Percentiles rank a stretch among this genome's conserved stretches.
These are phyloP conservation scores for Chrysoporthe austroafricana DNA, from an alignment of 2,329 filamentous ascomycete genomes.

Conservation along the genomic window DNA sequence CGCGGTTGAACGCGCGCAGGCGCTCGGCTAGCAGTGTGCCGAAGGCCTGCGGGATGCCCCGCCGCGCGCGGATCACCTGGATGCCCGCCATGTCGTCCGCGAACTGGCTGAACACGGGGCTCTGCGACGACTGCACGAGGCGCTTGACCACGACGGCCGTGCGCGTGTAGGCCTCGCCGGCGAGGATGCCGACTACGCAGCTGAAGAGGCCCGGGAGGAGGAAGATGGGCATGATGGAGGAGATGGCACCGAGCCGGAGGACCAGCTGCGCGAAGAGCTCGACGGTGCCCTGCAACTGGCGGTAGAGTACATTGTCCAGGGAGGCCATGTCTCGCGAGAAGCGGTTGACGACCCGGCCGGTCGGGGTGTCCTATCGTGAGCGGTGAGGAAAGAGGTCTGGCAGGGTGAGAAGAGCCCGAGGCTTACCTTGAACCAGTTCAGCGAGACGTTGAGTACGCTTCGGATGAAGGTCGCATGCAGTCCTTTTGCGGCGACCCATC, in stretches of 20 bases:
- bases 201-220: constrained; percentile 45
- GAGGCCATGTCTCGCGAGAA: constrained; percentile 53
- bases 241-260: constrained; percentile 44
- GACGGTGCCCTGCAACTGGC: constrained; percentile 48
- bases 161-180: constrained; percentile 51
- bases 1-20: constrained; percentile 50
- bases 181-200: constrained; percentile 42
- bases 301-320: constrained; percentile 52
- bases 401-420: neutral
- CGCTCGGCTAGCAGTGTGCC: constrained; percentile 54
- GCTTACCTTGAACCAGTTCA: constrained; percentile 57
- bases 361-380: constrained; percentile 35
- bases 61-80: constrained; percentile 50
- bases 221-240: constrained; percentile 49
- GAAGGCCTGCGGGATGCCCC: constrained; percentile 53
- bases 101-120: constrained; percentile 61
- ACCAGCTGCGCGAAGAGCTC: constrained; percentile 43
- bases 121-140: constrained; percentile 46
- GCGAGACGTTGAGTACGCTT: constrained; percentile 56
- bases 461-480: constrained; percentile 58
- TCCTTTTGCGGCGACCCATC: constrained; percentile 58
- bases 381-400: neutral
- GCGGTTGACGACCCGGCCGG: constrained; percentile 39
- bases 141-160: constrained; percentile 48
- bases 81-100: constrained; percentile 41